Evolutionary conservation across 495 filamentous ascomycete species (phyloP).

Genomic region (Penicillium canescens): DNA sequence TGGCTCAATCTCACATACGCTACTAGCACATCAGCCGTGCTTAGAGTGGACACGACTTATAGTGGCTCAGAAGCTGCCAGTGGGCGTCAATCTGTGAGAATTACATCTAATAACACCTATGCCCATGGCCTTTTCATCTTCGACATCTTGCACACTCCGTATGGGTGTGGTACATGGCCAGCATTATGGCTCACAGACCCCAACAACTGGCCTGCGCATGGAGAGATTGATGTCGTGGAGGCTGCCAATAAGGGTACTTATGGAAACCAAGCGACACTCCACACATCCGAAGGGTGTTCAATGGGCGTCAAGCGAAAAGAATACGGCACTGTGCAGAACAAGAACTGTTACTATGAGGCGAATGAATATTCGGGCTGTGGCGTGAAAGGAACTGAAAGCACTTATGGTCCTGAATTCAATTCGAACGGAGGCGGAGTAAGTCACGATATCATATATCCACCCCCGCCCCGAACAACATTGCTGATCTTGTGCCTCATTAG

Average conservation of each 20-base stretch:
- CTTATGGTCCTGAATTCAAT: slow-evolving; percentile 40
- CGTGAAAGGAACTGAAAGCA: slow-evolving; percentile 27
- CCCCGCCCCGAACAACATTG: not conserved
- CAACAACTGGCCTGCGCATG: slow-evolving; percentile 49
- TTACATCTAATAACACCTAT: slow-evolving; percentile 46
- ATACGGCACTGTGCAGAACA: slow-evolving; percentile 19
- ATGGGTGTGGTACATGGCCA: slow-evolving; percentile 49
- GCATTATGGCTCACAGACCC: slow-evolving; percentile 60
- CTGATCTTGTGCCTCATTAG: not conserved
- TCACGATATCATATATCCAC: not conserved
- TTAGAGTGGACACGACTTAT: slow-evolving; percentile 47
- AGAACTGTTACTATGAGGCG: slow-evolving; percentile 18
- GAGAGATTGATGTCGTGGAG: slow-evolving; percentile 45
- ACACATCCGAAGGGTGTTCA: slow-evolving; percentile 34
- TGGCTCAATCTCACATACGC: slow-evolving; percentile 46
- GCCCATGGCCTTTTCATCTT: slow-evolving; percentile 48
- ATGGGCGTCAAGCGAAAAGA: slow-evolving; percentile 42
- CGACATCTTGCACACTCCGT: slow-evolving; percentile 40
- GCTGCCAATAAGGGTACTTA: slow-evolving; percentile 31
- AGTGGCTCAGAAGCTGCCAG: slow-evolving; percentile 17
- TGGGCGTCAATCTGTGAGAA: slow-evolving; percentile 47
- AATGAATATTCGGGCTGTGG: slow-evolving; percentile 39
- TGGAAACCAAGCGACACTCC: slow-evolving; percentile 36
- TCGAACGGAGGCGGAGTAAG: slow-evolving; percentile 39
- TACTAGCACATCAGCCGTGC: slow-evolving; percentile 39